Conservation (phyloP, 257 asterid genomes). For the Solanum sejunctum region DNA sequence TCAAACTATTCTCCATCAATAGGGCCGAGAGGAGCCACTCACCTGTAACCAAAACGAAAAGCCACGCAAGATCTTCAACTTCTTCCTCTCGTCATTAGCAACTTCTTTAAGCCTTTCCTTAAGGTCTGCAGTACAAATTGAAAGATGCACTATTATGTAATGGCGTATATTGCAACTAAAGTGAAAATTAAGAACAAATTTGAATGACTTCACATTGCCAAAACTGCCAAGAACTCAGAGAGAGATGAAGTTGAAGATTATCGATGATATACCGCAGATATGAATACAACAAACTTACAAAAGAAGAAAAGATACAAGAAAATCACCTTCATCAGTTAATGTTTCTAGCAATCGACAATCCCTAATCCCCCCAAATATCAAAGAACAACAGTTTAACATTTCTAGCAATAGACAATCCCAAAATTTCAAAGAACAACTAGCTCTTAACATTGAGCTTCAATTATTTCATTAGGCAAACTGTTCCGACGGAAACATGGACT, state of each 20-base stretch:
- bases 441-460: not conserved
- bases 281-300: not conserved
- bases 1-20: not conserved
- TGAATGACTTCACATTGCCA: not conserved
- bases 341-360: not conserved
- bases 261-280: not conserved
- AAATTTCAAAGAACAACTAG: not conserved
- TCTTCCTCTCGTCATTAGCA: not conserved
- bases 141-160: not conserved
- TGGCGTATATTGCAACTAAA: not conserved
- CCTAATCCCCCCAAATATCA: not conserved
- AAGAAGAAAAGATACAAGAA: not conserved
- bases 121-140: constrained; percentile 3
- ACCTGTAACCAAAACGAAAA: constrained; percentile 24
- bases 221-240: not conserved
- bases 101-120: not conserved
- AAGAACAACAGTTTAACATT: not conserved
- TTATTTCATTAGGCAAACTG: not conserved
- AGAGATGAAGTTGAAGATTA: not conserved
- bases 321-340: not conserved
- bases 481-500: not conserved
- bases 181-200: not conserved
- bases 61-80: constrained; percentile 19
- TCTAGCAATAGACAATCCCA: not conserved
- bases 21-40: not conserved